Evolutionary conservation across 805 yeast genomes (phyloP).

Genomic region (Kodamaea nitidulidarum): DNA sequence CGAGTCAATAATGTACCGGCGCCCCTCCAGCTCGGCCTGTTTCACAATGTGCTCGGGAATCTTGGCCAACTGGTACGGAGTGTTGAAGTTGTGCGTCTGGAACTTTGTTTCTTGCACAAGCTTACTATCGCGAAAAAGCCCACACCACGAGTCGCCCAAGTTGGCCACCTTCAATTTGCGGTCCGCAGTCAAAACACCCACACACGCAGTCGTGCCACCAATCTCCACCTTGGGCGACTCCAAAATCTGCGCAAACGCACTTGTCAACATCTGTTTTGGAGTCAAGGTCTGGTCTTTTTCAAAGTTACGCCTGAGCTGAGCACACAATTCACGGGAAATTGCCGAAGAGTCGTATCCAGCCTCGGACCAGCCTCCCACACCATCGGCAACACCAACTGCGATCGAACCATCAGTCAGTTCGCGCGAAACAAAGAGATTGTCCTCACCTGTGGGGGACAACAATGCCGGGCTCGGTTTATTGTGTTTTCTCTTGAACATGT

Average conservation of each 20-base stretch:
- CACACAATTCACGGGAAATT: constrained; percentile 75
- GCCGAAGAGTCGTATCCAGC: constrained; percentile 88
- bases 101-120: constrained; percentile 64
- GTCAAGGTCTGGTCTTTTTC: constrained; percentile 17
- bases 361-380: constrained; percentile 97
- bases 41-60: constrained; percentile 62
- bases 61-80: constrained; percentile 86
- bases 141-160: constrained; percentile 94
- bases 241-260: constrained; percentile 54
- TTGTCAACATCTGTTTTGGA: constrained; percentile 48
- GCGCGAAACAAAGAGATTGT: constrained; percentile 57
- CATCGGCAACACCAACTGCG: constrained; percentile 86
- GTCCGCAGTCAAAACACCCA: constrained; percentile 62
- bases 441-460: constrained; percentile 66
- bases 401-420: constrained; percentile 36
- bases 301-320: constrained; percentile 44
- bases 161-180: constrained; percentile 67
- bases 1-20: constrained; percentile 63
- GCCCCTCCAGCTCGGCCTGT: constrained; percentile 51
- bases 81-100: constrained; percentile 85
- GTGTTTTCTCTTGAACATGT: constrained; percentile 33
- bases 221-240: constrained; percentile 63
- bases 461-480: constrained; percentile 38
- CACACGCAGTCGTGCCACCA: constrained; percentile 92
- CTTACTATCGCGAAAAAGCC: constrained; percentile 65